Evolutionary conservation across 2,329 filamentous ascomycete species (phyloP).

Genomic region (Neodidymelliopsis sp.): DNA sequence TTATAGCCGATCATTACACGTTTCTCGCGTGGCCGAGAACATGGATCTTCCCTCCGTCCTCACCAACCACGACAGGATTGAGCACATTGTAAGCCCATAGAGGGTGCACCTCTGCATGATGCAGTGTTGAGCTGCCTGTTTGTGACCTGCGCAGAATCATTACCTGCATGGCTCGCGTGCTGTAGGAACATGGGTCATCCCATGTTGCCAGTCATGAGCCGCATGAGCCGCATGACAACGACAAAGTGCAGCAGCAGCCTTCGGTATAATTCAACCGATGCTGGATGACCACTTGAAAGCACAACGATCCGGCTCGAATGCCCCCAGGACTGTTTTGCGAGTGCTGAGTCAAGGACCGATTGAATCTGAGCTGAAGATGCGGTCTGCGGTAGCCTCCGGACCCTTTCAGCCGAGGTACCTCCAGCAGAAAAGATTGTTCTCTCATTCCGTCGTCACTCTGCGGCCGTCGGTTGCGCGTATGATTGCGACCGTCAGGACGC

Average conservation of each 20-base stretch:
- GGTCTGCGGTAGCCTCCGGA: too few species aligned
- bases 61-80: slow-evolving; percentile 5
- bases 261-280: slow-evolving; percentile 10
- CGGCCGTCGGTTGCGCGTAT: too few species aligned
- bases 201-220: slow-evolving; percentile 10
- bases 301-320: neutral
- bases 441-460: too few species aligned
- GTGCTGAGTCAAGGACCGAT: too few species aligned
- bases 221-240: slow-evolving; percentile 10
- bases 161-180: slow-evolving; percentile 16
- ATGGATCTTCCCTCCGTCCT: slow-evolving; percentile 13
- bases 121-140: slow-evolving; percentile 5
- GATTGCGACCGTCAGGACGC: slow-evolving; percentile 11
- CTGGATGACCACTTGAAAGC: too few species aligned
- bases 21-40: slow-evolving; percentile 32
- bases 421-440: too few species aligned
- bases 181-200: slow-evolving; percentile 17
- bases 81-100: neutral
- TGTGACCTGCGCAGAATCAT: slow-evolving; percentile 17
- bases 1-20: slow-evolving; percentile 23
- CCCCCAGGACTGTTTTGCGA: slow-evolving; percentile 1
- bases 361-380: too few species aligned
- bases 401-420: too few species aligned
- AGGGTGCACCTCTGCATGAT: neutral
- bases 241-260: neutral